Evolutionary conservation across 495 filamentous ascomycete species (phyloP).

Genomic region (Aspergillus carlsbadensis): DNA sequence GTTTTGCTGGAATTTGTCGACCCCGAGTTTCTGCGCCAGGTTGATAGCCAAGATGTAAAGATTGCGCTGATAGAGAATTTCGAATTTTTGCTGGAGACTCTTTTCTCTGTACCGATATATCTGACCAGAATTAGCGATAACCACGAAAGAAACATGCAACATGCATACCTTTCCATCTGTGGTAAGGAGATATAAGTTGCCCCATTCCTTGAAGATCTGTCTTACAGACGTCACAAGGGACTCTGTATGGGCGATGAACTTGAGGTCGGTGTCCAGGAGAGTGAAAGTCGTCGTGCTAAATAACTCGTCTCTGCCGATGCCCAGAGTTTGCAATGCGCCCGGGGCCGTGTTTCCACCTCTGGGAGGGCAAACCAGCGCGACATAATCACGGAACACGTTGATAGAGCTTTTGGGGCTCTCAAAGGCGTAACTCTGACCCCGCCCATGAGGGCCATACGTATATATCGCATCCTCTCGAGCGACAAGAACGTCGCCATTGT

Average conservation of each 20-base stretch:
- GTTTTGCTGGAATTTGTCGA: conserved; percentile 77
- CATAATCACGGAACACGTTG: conserved; percentile 78
- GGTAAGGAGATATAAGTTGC: conserved; percentile 81
- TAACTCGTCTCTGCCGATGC: conserved; percentile 62
- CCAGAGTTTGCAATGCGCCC: conserved; percentile 61
- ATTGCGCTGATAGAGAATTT: conserved; percentile 91
- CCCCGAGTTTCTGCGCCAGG: conserved; percentile 82
- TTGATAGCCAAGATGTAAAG: conserved; percentile 90
- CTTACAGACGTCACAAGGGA: conserved; percentile 75
- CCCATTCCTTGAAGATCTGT: conserved; percentile 83
- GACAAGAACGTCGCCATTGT: conserved; percentile 81
- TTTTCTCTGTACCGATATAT: conserved; percentile 92
- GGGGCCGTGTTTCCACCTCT: conserved; percentile 53
- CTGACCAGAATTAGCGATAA: conserved; percentile 39
- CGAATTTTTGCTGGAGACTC: conserved; percentile 82
- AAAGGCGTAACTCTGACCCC: conserved; percentile 83
- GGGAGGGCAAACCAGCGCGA: conserved; percentile 85
- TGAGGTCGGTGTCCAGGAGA: conserved; percentile 83
- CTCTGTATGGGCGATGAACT: conserved; percentile 89
- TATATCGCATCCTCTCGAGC: conserved; percentile 94
- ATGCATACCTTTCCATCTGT: conserved; percentile 79
- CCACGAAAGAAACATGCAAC: background rate
- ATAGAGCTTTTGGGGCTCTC: conserved; percentile 87
- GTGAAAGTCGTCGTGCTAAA: conserved; percentile 85
- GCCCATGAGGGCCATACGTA: conserved; percentile 82